A percentile compares a stretch with the other conserved stretches of the same genome.
These are phyloP conservation scores for Phaffomyces opuntiae DNA, from an alignment of 805 yeast genomes.

Conservation along the genomic window DNA sequence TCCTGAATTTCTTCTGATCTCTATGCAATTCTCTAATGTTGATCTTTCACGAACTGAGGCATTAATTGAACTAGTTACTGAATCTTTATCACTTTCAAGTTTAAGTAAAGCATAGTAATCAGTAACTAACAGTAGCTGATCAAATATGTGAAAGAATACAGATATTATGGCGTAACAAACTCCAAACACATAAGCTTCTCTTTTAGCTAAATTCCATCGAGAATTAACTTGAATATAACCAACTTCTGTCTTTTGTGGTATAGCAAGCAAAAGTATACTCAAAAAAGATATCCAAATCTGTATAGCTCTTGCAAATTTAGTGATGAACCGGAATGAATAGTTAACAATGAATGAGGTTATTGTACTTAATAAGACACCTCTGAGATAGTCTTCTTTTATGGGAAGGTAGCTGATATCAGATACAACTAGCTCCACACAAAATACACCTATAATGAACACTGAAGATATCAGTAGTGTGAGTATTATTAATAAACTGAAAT, in stretches of 20 bases:
- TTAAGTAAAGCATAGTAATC: constrained; percentile 6
- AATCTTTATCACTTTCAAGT: constrained; percentile 2
- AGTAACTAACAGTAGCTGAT: constrained; percentile 20
- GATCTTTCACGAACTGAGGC: constrained; percentile 24
- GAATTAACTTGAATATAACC: constrained; percentile 17
- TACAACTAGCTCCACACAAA: too few species aligned
- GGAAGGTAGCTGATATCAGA: constrained; percentile 25
- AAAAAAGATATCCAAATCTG: constrained; percentile 31
- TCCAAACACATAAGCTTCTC: constrained; percentile 34
- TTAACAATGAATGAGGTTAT: constrained; percentile 28
- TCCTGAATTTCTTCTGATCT: constrained; percentile 26
- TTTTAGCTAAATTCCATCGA: constrained; percentile 33
- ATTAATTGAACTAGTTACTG: constrained; percentile 10
- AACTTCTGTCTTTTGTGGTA: constrained; percentile 29
- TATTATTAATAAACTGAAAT: background rate
- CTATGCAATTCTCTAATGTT: constrained; percentile 31
- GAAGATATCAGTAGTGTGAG: background rate
- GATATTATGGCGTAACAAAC: constrained; percentile 11
- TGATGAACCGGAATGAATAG: constrained; percentile 21
- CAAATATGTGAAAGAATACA: constrained; percentile 29
- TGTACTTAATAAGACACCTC: constrained; percentile 30
- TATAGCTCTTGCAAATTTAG: constrained; percentile 23
- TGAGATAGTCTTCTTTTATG: constrained; percentile 30
- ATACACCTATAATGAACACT: background rate
- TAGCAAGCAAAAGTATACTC: constrained; percentile 30